Conservation (phyloP, 75 land plant genomes). For the Pinus albicaulis region DNA sequence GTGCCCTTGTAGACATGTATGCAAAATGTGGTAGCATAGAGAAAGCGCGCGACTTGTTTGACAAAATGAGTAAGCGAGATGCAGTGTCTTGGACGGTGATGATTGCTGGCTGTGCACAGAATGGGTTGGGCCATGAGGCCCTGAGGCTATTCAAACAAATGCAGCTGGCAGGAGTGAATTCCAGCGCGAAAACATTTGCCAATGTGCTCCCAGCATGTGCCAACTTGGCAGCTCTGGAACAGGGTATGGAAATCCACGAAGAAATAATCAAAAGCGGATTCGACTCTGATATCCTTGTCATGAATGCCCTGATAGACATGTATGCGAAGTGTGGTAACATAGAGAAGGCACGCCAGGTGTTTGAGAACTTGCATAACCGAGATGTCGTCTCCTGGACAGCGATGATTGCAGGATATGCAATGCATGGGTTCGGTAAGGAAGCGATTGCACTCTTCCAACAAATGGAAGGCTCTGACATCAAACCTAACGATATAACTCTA, state of each 20-base stretch:
- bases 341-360: constrained; percentile 35
- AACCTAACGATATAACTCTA: constrained; percentile 51
- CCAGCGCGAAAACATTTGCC: constrained; percentile 44
- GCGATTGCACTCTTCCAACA: constrained; percentile 34
- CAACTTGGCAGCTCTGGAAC: constrained; percentile 22
- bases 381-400: constrained; percentile 63
- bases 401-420: constrained; percentile 61
- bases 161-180: constrained; percentile 14
- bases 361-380: constrained; percentile 35
- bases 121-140: constrained; percentile 46
- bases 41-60: constrained; percentile 40
- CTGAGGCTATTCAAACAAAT: constrained; percentile 38
- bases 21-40: constrained; percentile 43
- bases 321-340: constrained; percentile 68
- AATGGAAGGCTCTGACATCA: constrained; percentile 36
- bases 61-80: constrained; percentile 32
- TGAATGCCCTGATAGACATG: constrained; percentile 67
- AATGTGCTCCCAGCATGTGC: constrained; percentile 56
- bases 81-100: constrained; percentile 74
- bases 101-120: constrained; percentile 47
- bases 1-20: constrained; percentile 65
- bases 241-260: constrained; percentile 58
- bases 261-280: constrained; percentile 37
- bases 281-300: constrained; percentile 37
- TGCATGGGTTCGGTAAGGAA: constrained; percentile 47